A percentile compares a stretch with the other conserved stretches of the same genome.
phyloP scores from a whole-genome alignment of 2,329 filamentous ascomycete genomes.

The Exophiala sideris region DNA sequence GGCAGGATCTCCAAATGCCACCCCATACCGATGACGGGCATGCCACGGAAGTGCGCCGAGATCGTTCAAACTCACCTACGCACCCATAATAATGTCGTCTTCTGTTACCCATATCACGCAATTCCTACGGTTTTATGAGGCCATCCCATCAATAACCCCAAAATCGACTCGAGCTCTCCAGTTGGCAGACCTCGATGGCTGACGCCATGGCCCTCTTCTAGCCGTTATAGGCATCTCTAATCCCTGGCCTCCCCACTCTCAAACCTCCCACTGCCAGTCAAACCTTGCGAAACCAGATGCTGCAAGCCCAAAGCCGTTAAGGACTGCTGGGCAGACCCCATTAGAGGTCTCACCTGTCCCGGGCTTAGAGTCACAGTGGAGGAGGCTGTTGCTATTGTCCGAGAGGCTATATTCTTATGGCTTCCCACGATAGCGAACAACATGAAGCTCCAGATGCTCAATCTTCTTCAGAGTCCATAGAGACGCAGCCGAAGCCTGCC shows the following conservation, averaged over 20 bases:
- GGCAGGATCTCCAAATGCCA: too few species aligned
- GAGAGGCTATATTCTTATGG: slow-evolving; percentile 9
- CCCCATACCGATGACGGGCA: too few species aligned
- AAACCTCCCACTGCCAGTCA: not conserved
- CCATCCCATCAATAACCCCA: not conserved
- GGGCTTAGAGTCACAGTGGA: too few species aligned
- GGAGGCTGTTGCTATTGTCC: not conserved
- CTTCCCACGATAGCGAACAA: slow-evolving; percentile 10
- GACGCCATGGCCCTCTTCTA: not conserved
- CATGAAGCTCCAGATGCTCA: slow-evolving; percentile 4
- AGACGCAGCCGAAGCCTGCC: not conserved
- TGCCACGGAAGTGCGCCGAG: too few species aligned
- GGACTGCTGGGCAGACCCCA: not conserved
- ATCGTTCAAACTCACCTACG: too few species aligned
- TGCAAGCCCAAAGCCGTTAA: not conserved
- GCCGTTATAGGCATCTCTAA: not conserved
- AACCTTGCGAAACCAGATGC: not conserved
- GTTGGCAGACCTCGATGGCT: not conserved
- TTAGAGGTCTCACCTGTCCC: not conserved
- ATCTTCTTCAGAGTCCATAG: slow-evolving; percentile 4
- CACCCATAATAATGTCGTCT: too few species aligned
- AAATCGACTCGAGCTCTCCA: not conserved
- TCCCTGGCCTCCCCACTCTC: not conserved
- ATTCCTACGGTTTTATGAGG: not conserved
- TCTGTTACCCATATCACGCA: not conserved